Evolutionary conservation across 768 basidiomycete genomes (phyloP), one percentile per base, ranked within the genome.

Genomic region (Pulveroboletus ravenelii): DNA sequence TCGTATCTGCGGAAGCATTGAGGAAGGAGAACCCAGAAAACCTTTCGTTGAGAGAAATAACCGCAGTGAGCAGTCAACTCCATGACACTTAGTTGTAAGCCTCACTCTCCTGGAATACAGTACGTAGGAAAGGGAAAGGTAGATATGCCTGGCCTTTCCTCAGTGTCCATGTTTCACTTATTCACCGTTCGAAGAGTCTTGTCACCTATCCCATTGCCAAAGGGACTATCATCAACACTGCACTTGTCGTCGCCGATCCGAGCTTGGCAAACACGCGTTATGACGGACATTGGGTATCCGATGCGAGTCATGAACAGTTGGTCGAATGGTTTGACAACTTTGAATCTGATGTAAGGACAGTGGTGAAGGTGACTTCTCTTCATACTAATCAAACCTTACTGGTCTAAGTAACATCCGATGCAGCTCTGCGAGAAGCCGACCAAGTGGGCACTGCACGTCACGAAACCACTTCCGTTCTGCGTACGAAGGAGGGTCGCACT

Each of bases 401-500:
- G 4, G 15, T 18, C 17, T 36, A 14, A 37, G 4, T 14, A 4
- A 0, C 3, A 15, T 14, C n/a, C 8, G 13, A 35, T 15, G 10
- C 7, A 77, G 74, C 66, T 66, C 39, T 64, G 72, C 23, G 62
- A 69, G 10, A 59, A 62, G 6, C 66, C 72, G 1, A 70, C 66
- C 34, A 72, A 62, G 57, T 80, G 78, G 76, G 71, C 73, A 3
- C 56, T 81, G 30, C 72, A 76, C 45, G 64, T 65, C 29, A 58
- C 81, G 27, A 68, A 68, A 13, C 68, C 69, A 9, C 62, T 81
- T 9, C 68, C 72, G 0, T 68, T 67, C 5, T 78, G 68, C 41
- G 70, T 71, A 3, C 62, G 58, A 15, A 70, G 70, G 10, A 63
- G 68, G 6, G 72, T 80, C 0, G 72, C 72, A 6, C 66, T 84